Conservation (phyloP, 768 basidiomycete genomes). For the Tulasnella sp. region DNA sequence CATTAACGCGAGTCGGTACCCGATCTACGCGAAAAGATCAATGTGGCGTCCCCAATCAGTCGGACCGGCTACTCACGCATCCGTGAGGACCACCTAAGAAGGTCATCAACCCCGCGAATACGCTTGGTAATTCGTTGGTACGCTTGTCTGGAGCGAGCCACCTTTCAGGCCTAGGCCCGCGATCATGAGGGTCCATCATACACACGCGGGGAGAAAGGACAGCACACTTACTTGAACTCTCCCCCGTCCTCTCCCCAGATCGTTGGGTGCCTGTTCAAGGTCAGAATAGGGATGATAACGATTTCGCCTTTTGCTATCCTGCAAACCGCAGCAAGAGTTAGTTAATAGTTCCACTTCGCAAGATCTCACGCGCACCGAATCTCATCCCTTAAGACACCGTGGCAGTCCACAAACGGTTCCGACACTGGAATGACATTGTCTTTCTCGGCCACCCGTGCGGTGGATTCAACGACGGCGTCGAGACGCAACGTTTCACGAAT, state of each 20-base stretch:
- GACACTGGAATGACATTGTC: slow-evolving; percentile 44
- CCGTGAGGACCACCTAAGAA: slow-evolving; percentile 56
- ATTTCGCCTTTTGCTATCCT: slow-evolving; percentile 16
- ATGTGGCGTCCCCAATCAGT: slow-evolving; percentile 20
- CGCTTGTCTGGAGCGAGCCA: slow-evolving; percentile 38
- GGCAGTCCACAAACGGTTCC: slow-evolving; percentile 34
- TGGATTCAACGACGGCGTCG: slow-evolving; percentile 38
- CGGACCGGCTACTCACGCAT: slow-evolving; percentile 33
- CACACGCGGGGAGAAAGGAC: slow-evolving; percentile 36
- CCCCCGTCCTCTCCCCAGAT: slow-evolving; percentile 20
- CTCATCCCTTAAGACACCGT: slow-evolving; percentile 32
- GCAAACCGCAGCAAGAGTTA: background rate
- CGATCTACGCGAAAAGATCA: background rate
- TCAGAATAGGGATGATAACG: background rate
- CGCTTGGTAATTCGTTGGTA: slow-evolving; percentile 40
- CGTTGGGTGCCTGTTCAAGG: slow-evolving; percentile 12
- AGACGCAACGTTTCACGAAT: slow-evolving; percentile 49
- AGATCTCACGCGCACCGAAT: slow-evolving; percentile 28
- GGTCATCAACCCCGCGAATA: slow-evolving; percentile 46
- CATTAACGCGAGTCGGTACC: slow-evolving; percentile 7
- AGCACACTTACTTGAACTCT: slow-evolving; percentile 20
- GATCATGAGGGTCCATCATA: background rate
- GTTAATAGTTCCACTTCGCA: background rate
- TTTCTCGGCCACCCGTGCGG: slow-evolving; percentile 34
- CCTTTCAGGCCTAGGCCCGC: slow-evolving; percentile 42